A percentile compares a stretch with the other conserved stretches of the same genome.
These are phyloP conservation scores for Huntiella bhutanensis DNA, from an alignment of 2,329 filamentous ascomycete genomes.

Conservation along the genomic window DNA sequence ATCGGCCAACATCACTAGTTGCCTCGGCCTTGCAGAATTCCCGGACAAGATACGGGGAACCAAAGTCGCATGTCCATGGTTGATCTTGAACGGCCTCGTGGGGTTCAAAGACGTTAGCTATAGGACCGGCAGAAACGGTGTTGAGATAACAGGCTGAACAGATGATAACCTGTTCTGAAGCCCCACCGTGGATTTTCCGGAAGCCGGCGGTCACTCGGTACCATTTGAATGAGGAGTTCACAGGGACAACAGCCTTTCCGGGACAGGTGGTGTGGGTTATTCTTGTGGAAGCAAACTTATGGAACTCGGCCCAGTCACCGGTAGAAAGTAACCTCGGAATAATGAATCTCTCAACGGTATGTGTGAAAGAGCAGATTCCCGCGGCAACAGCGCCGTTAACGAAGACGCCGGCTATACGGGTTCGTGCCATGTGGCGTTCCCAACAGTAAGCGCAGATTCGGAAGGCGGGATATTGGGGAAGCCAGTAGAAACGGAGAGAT, in stretches of 20 bases:
- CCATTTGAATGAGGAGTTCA: constrained; percentile 12
- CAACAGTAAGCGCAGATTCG: constrained; percentile 25
- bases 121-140: constrained; percentile 15
- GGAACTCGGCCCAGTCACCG: background rate
- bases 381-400: background rate
- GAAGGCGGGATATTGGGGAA: constrained; percentile 16
- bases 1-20: constrained; percentile 17
- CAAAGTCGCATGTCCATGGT: constrained; percentile 19
- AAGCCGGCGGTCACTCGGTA: constrained; percentile 17
- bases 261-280: constrained; percentile 17
- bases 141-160: constrained; percentile 24
- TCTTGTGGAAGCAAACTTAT: constrained; percentile 4
- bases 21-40: constrained; percentile 13
- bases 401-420: constrained; percentile 18
- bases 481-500: constrained; percentile 11
- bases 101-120: constrained; percentile 17
- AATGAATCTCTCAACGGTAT: no score
- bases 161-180: constrained; percentile 18
- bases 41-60: constrained; percentile 15
- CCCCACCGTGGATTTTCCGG: background rate
- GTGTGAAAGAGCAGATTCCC: background rate
- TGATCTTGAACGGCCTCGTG: constrained; percentile 15
- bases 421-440: constrained; percentile 19
- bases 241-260: constrained; percentile 13
- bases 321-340: background rate